A percentile compares a stretch with the other conserved stretches of the same genome.
These are phyloP conservation scores for Papiliotrema flavescens DNA, from an alignment of 1,284 basidiomycete species.

Conservation along the genomic window DNA sequence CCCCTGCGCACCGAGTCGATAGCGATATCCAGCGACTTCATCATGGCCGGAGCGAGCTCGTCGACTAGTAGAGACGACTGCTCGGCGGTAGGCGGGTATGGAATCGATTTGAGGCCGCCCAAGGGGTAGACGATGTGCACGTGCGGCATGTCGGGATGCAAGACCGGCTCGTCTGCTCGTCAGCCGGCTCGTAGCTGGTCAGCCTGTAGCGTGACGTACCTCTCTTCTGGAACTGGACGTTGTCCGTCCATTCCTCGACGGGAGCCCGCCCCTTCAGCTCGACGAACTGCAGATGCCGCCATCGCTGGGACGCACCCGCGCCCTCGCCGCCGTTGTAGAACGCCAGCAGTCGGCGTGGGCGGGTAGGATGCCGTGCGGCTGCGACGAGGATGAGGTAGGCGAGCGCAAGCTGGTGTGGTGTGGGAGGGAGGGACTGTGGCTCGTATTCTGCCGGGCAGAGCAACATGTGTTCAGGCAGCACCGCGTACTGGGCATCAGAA, in stretches of 20 bases:
- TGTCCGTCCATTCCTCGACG: slow-evolving; percentile 63
- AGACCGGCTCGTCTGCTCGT: slow-evolving; percentile 65
- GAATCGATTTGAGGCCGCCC: slow-evolving; percentile 50
- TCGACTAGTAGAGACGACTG: slow-evolving; percentile 52
- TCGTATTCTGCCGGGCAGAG: slow-evolving; percentile 48
- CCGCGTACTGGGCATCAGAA: slow-evolving; percentile 55
- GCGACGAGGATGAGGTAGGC: slow-evolving; percentile 67
- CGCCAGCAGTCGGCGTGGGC: slow-evolving; percentile 58
- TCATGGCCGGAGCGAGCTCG: slow-evolving; percentile 61
- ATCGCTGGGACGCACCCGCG: slow-evolving; percentile 80
- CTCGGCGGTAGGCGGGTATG: slow-evolving; percentile 52
- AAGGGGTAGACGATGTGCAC: slow-evolving; percentile 66
- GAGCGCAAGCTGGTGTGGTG: slow-evolving; percentile 70
- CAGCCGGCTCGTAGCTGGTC: background rate
- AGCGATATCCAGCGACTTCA: slow-evolving; percentile 70
- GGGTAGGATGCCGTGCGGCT: slow-evolving; percentile 57
- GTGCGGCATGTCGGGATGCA: slow-evolving; percentile 65
- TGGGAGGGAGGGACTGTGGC: slow-evolving; percentile 69
- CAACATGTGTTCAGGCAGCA: slow-evolving; percentile 75
- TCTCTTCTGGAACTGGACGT: slow-evolving; percentile 58
- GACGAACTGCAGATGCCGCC: slow-evolving; percentile 82
- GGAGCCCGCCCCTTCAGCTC: slow-evolving; percentile 64
- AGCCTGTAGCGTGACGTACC: slow-evolving; percentile 49
- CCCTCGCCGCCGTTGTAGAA: slow-evolving; percentile 82
- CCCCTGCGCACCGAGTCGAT: slow-evolving; percentile 59